Percentiles rank a stretch among this genome's conserved stretches.
Evolutionary conservation across 805 yeast genomes (phyloP).

Genomic region (Candida ortonii): DNA sequence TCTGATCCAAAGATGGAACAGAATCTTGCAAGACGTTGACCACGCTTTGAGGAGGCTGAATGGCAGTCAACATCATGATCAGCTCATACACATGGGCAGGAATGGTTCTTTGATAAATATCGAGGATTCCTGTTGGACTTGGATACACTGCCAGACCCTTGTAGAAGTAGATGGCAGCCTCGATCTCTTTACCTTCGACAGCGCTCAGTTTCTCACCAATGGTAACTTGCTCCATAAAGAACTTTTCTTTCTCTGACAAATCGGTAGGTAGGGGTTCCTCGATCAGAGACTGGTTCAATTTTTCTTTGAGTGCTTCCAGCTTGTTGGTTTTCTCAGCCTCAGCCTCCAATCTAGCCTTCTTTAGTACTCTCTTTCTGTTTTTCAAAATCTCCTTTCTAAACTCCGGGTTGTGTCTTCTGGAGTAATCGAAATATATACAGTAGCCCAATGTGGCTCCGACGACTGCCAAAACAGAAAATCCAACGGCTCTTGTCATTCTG

Average conservation of each 20-base stretch:
- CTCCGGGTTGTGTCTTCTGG: conserved; percentile 75
- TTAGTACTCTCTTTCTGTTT: conserved; percentile 58
- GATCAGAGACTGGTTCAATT: conserved; percentile 61
- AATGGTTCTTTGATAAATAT: conserved; percentile 84
- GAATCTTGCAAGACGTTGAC: conserved; percentile 58
- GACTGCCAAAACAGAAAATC: conserved; percentile 38
- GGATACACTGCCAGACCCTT: conserved; percentile 93
- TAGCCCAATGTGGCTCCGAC: conserved; percentile 66
- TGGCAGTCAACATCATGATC: conserved; percentile 84
- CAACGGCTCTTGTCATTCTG: conserved; percentile 30
- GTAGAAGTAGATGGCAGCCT: conserved; percentile 88
- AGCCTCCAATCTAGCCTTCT: conserved; percentile 50
- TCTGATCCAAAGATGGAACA: conserved; percentile 25
- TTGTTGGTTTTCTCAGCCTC: conserved; percentile 59
- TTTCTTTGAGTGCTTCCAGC: conserved; percentile 56
- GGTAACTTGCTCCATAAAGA: conserved; percentile 80
- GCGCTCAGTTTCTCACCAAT: conserved; percentile 78
- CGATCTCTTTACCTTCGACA: conserved; percentile 64
- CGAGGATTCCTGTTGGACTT: conserved; percentile 87
- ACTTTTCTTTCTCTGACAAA: conserved; percentile 64
- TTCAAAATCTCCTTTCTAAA: conserved; percentile 77
- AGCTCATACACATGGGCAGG: conserved; percentile 80
- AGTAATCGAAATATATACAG: conserved; percentile 87
- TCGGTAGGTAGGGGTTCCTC: conserved; percentile 76
- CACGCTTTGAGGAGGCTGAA: conserved; percentile 81